These are phyloP conservation scores for Phytopythium montanum DNA, from an alignment of 352 stramenopile genomes.

Conservation along the genomic window DNA sequence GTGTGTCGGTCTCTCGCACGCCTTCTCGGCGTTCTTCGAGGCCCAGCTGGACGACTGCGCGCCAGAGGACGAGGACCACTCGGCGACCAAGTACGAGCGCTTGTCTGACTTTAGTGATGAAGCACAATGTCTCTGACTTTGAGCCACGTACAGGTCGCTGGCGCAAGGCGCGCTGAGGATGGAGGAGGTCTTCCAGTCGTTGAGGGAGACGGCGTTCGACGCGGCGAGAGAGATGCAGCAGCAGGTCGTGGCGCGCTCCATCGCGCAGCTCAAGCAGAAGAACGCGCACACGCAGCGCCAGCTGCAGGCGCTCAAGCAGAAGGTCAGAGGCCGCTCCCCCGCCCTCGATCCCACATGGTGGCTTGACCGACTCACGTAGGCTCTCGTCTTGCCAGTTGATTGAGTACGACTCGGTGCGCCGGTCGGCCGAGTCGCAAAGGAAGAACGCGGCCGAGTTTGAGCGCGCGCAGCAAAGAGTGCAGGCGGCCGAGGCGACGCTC, in stretches of 20 bases:
- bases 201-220: conserved; percentile 43
- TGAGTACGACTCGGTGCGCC: conserved; percentile 73
- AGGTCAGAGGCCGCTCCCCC: conserved; percentile 13
- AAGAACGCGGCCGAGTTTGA: conserved; percentile 63
- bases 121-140: not conserved
- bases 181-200: conserved; percentile 56
- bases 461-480: conserved; percentile 53
- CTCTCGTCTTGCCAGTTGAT: conserved; percentile 28
- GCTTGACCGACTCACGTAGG: not conserved
- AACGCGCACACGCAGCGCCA: conserved; percentile 40
- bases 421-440: conserved; percentile 57
- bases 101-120: not conserved
- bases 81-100: conserved; percentile 16
- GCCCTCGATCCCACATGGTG: not conserved
- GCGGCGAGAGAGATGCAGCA: conserved; percentile 44
- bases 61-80: conserved; percentile 18
- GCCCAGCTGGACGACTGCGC: conserved; percentile 24
- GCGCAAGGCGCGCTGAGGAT: conserved; percentile 47
- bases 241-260: conserved; percentile 31
- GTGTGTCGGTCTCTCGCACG: conserved; percentile 41
- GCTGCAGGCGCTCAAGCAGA: conserved; percentile 48
- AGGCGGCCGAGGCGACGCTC: conserved; percentile 41
- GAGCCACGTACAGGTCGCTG: conserved; percentile 20
- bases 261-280: conserved; percentile 35
- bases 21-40: conserved; percentile 62